Evolutionary conservation across 2,329 filamentous ascomycete species (phyloP), one percentile per base, ranked within the genome.

Genomic region (Botrytis porri): DNA sequence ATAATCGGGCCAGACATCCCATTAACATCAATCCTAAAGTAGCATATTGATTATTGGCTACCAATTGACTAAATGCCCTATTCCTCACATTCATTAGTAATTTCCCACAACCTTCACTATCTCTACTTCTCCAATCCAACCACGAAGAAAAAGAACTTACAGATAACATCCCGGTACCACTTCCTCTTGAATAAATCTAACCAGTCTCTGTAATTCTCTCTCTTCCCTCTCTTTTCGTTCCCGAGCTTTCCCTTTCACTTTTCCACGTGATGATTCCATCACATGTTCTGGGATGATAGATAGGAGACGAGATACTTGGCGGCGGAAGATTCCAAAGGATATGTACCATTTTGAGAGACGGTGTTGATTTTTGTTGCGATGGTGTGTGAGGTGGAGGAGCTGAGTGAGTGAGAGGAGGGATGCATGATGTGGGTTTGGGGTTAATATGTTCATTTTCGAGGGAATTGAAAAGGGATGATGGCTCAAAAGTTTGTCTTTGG

Each of bases 311-410:
- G 83, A 83, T 14, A 92, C 81, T 73, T 89, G 86, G 64, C 93
- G 91, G 51, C 93, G 89, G 76, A 98, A 86, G 76, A 91, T 86
- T 70, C 87, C 87, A 75, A 98, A 89, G 78, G 84, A 85, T 78
- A 89, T 88, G 89, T 93, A 98, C 95, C 95, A 99, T 80, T 89
- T 88, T 43, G 90, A 88, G 75, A 88, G 86, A 72, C 90, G 90
- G 82, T 98, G 95, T 83, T 98, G 95, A 84, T 98, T 98, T 80
- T 90, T 91, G 84, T 98, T 96, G 78, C 94, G 93, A 81, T 93
- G 90, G 82, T 91, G 88, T 78, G 97, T 88, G 76, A 92, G 87
- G 79, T 91, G 86, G 62, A 98, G 88, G 64, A 95, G 83, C 67
- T 87, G 81, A 41, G 84, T 77, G 41, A 86, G 79, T 3, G 84